Base-by-base conservation (phyloP, 495 filamentous ascomycete genomes). In the Coniosporium apollinis region DNA sequence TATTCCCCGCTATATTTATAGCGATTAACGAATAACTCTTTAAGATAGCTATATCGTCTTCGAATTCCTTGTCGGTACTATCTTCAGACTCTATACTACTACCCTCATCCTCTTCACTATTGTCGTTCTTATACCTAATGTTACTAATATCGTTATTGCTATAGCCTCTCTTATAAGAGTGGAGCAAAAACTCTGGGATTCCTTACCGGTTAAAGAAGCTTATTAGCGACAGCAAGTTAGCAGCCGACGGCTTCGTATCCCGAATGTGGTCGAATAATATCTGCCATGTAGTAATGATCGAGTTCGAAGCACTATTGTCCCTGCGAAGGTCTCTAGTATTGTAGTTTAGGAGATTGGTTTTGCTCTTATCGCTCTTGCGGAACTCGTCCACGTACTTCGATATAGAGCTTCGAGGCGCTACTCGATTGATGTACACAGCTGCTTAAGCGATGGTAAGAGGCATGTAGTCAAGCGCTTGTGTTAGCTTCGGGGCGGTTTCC, bases 361-460 rank as follows among this genome's bases (percentile, higher is more conserved):
- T 54, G 18, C 55, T 51, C 26, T 41, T 21, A 44, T 64, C 57
- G 37, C 42, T 61, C 39, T 51, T 44, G 14, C 43, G 46, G 39
- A 64, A 56, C 5, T 47, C 35, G 25, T 54, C 25, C 1, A 65
- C 28, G 38, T 65, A 65, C 31, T 51, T 33, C 36, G 22, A 21
- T 16, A 62, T 33, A 0, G 56, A 54, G 39, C 19, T 46, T 3
- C 58, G 42, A 2, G 48, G 45, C 3, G 39, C 36, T 19, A 44
- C 39, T 19, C 50, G 39, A n/a, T 10, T 41, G 33, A 70, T 67
- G 41, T 62, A 69, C 3, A 51, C 55, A 4, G 61, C 61, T 3
- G 63, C 64, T 44, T 70, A 64, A 9, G 49, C 50, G 22, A 69
- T 67, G 3, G 65, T 64, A 8, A 70, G 58, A 13, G 67, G 62